Evolutionary conservation across 2,329 filamentous ascomycete species (phyloP).

Genomic region (Grosmannia huntii): DNA sequence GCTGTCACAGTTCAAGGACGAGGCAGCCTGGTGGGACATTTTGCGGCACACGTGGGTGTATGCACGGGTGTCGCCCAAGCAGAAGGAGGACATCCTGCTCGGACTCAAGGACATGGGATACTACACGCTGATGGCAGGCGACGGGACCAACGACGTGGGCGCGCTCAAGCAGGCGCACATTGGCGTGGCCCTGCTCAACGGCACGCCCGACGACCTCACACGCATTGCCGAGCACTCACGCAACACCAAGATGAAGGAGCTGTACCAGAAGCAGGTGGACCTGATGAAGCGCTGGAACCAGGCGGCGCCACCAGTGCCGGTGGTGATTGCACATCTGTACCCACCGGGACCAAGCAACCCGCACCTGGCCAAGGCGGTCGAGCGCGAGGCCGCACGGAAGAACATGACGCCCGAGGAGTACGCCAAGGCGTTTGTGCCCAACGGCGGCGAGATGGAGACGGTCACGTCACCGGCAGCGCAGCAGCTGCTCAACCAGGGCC

Average conservation of each 20-base stretch:
- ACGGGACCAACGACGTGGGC: constrained; percentile 96
- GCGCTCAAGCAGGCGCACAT: constrained; percentile 97
- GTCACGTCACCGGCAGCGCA: constrained; percentile 51
- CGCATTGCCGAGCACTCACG: constrained; percentile 88
- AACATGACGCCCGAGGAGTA: constrained; percentile 50
- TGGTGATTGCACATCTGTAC: constrained; percentile 85
- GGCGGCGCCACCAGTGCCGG: constrained; percentile 80
- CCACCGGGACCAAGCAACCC: constrained; percentile 84
- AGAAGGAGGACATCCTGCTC: constrained; percentile 97
- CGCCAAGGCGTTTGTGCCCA: constrained; percentile 26
- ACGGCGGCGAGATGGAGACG: constrained; percentile 35
- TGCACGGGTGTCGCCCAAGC: constrained; percentile 92
- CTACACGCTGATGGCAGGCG: constrained; percentile 96
- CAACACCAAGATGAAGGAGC: constrained; percentile 94
- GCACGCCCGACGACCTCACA: constrained; percentile 78
- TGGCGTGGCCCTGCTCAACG: constrained; percentile 90
- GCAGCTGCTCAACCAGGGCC: constrained; percentile 7
- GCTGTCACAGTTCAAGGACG: constrained; percentile 73
- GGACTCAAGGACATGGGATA: constrained; percentile 94
- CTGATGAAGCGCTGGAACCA: constrained; percentile 96
- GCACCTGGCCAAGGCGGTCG: constrained; percentile 85
- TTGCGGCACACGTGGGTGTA: constrained; percentile 94
- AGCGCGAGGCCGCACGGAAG: constrained; percentile 73
- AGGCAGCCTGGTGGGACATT: constrained; percentile 62
- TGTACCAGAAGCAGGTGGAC: constrained; percentile 89